phyloP scores from a whole-genome alignment of 2,329 filamentous ascomycete genomes.

The Cordyceps militaris region DNA sequence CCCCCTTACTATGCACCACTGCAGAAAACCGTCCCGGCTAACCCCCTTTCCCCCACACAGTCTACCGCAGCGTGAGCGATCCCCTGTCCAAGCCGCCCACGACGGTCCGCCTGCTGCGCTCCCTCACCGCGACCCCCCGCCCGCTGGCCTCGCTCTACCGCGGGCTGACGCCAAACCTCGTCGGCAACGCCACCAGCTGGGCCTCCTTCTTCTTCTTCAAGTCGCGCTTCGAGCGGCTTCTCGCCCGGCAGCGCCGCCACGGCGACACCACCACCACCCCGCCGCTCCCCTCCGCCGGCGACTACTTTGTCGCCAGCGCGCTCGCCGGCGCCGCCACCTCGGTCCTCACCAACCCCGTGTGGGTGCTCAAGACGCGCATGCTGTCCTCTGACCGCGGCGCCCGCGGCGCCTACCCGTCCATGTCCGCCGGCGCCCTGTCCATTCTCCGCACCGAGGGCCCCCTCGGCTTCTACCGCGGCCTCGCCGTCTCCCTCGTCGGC shows the following conservation, averaged over 20 bases:
- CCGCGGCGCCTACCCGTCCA: slow-evolving; percentile 73
- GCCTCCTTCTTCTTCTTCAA: slow-evolving; percentile 84
- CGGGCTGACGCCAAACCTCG: slow-evolving; percentile 79
- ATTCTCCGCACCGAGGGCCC: slow-evolving; percentile 67
- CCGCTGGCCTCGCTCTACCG: slow-evolving; percentile 71
- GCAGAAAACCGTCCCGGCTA: background rate
- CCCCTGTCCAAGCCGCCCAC: slow-evolving; percentile 34
- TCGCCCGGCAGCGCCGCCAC: slow-evolving; percentile 25
- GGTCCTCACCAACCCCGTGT: slow-evolving; percentile 85
- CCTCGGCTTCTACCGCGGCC: slow-evolving; percentile 78
- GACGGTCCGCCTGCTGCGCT: slow-evolving; percentile 46
- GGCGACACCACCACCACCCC: background rate
- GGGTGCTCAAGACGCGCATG: slow-evolving; percentile 98
- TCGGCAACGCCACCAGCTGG: slow-evolving; percentile 89
- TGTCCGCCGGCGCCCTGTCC: slow-evolving; percentile 60
- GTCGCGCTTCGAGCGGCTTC: slow-evolving; percentile 42
- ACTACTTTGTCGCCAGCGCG: slow-evolving; percentile 78
- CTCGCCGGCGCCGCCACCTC: slow-evolving; percentile 66
- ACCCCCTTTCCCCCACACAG: slow-evolving; percentile 23
- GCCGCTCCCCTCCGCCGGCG: slow-evolving; percentile 42
- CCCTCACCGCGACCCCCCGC: slow-evolving; percentile 42
- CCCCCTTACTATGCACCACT: background rate
- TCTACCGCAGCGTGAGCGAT: slow-evolving; percentile 40
- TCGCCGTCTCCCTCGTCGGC: slow-evolving; percentile 75
- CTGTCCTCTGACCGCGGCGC: slow-evolving; percentile 70